phyloP scores from a whole-genome alignment of 2,329 filamentous ascomycete genomes.

The Xylaria sp. region DNA sequence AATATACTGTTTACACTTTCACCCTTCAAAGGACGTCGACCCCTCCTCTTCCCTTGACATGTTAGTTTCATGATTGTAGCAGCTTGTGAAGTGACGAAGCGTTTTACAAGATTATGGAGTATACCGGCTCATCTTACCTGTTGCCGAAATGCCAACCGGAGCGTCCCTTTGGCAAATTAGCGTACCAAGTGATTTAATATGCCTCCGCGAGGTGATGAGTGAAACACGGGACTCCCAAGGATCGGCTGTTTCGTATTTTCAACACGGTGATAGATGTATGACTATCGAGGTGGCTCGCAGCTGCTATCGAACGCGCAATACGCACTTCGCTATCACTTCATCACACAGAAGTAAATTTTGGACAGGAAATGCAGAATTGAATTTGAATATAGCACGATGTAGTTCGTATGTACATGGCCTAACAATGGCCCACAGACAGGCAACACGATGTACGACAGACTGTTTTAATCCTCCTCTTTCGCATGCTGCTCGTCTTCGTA shows the following conservation, averaged over 20 bases:
- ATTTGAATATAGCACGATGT: neutral
- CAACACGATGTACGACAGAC: neutral
- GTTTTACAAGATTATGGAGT: neutral
- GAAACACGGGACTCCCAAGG: neutral
- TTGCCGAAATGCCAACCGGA: neutral
- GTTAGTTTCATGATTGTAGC: neutral
- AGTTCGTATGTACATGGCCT: slow-evolving; percentile 17
- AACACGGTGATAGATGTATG: neutral
- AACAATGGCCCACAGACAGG: neutral
- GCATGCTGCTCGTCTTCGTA: slow-evolving; percentile 13
- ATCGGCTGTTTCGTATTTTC: neutral
- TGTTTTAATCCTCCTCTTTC: too few relatives aligned
- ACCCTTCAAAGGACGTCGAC: neutral
- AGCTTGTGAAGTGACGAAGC: neutral
- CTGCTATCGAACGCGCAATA: too few relatives aligned
- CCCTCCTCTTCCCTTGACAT: neutral
- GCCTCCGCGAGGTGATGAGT: neutral
- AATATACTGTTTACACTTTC: slow-evolving; percentile 26
- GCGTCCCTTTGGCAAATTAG: neutral
- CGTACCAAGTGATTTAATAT: too few relatives aligned
- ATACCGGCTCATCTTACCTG: neutral
- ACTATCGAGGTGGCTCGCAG: too few relatives aligned
- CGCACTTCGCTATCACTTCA: neutral
- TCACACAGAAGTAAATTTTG: neutral
- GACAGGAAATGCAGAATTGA: neutral